Percentiles rank a stretch among this genome's conserved stretches.
These are phyloP conservation scores for Cutaneotrichosporon sp. DNA, from an alignment of 1,284 basidiomycete species.

Conservation along the genomic window DNA sequence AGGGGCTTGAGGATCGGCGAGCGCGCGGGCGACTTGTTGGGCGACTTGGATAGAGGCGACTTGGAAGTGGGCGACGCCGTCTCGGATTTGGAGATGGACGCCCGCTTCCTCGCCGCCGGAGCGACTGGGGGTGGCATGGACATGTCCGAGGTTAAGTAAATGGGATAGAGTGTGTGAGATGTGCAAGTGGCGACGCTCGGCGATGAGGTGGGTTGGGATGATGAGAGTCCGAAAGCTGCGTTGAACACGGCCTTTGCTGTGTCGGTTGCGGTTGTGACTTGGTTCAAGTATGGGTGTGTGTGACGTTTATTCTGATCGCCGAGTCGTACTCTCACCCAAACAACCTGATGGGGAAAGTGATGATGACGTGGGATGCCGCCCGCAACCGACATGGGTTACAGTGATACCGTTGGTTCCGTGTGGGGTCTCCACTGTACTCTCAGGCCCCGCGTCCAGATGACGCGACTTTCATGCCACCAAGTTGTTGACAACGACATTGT, in stretches of 20 bases:
- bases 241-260: not conserved
- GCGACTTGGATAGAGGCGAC: not conserved
- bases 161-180: not conserved
- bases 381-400: not conserved
- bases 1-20: constrained; percentile 12
- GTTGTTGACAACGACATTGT: not conserved
- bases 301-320: not conserved
- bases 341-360: too few species aligned
- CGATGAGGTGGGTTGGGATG: too few species aligned
- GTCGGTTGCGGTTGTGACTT: too few species aligned
- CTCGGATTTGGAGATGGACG: not conserved
- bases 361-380: too few species aligned
- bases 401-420: not conserved
- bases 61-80: not conserved
- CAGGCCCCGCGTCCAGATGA: not conserved
- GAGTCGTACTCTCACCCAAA: too few species aligned
- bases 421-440: too few species aligned
- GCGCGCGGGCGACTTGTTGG: constrained; percentile 17
- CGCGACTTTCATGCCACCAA: not conserved
- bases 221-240: too few species aligned
- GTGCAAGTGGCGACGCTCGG: too few species aligned
- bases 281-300: too few species aligned
- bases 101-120: not conserved
- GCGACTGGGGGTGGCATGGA: constrained; percentile 25
- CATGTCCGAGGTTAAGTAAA: constrained; percentile 9